Conservation (phyloP, 441 rosid genomes). For the Rhodomyrtus psidioides region DNA sequence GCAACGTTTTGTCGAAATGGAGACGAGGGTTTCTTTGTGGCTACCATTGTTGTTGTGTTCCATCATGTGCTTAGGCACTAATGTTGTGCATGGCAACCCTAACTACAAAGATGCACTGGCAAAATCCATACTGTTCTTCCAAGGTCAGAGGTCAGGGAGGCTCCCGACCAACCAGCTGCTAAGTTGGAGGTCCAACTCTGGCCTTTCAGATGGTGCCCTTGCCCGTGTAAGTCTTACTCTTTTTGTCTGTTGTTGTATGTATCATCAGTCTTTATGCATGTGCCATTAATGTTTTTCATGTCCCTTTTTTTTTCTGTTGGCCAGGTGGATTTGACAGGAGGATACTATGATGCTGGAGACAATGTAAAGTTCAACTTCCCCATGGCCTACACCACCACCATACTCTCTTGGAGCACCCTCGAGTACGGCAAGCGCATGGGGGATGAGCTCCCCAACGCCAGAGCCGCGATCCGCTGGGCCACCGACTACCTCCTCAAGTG, state of each 20-base stretch:
- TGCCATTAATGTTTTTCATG: background rate
- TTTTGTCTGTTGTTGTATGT: background rate
- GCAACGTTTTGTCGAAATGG: background rate
- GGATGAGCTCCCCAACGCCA: constrained; percentile 28
- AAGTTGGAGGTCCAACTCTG: constrained; percentile 73
- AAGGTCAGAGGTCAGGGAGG: constrained; percentile 84
- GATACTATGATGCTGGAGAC: constrained; percentile 72
- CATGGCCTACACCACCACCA: constrained; percentile 62
- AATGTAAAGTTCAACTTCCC: constrained; percentile 69
- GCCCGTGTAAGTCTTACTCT: constrained; percentile 32
- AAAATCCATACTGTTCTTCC: constrained; percentile 76
- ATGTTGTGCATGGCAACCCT: constrained; percentile 41
- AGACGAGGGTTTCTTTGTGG: constrained; percentile 1
- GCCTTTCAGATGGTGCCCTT: constrained; percentile 61
- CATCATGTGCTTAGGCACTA: constrained; percentile 2
- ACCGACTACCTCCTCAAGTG: constrained; percentile 59
- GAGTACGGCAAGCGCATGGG: constrained; percentile 59
- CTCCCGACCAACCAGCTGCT: constrained; percentile 46
- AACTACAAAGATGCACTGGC: constrained; percentile 75
- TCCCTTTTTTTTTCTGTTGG: background rate
- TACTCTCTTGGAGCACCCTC: constrained; percentile 55
- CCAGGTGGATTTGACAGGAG: constrained; percentile 64
- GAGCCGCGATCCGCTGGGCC: constrained; percentile 51
- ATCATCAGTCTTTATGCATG: background rate
- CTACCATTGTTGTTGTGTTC: constrained; percentile 9